Evolutionary conservation across 352 stramenopile genomes (phyloP), one percentile per base, ranked within the genome.

Genomic region (Pythium myriotylum): DNA sequence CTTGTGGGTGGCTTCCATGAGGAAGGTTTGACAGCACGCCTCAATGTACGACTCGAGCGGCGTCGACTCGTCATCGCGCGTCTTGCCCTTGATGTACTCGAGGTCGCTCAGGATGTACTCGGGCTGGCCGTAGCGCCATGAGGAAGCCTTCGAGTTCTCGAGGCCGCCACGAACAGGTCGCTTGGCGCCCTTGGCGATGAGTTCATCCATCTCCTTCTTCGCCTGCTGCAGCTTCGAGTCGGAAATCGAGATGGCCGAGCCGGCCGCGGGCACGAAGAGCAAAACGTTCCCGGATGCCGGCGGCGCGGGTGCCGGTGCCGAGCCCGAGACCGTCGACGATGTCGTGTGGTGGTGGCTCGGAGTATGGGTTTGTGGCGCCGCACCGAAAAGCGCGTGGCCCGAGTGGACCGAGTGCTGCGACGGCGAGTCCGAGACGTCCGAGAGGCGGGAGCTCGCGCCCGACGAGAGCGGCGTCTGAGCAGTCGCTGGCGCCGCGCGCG

Each of bases 1-100:
- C 61, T 88, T 89, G 67, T 94, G 83, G 1, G 79, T 90, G 6
- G 80, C 81, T 46, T 94, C 85, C 79, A 94, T 86, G 43, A 88
- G 68, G 62, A 94, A 91, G 26, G 79, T 89, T 59, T 91, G 85
- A 33, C 79, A 88, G 51, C 79, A 86, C 49, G 77, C 74, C 68
- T 94, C 85, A 17, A 88, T 67, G 51, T 88, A 88, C 42, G 79
- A 89, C 33, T 86, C 81, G 8, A 92, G 62, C 32, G 81, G 78
- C 27, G 79, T 87, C 13, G 62, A 42, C 3, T 91, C 79, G 16
- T 78, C 64, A 35, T 88, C 76, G 40, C 83, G 81, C 17, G 61
- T 62, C 42, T 81, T 81, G 56, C 82, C 76, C 46, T 75, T 79
- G 16, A 88, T 70, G 54, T 91, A 94, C 33, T 80, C 81, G 51